A percentile compares a stretch with the other conserved stretches of the same genome.
These are phyloP conservation scores for Pinus taeda DNA, from an alignment of 75 land plant species.

Conservation along the genomic window DNA sequence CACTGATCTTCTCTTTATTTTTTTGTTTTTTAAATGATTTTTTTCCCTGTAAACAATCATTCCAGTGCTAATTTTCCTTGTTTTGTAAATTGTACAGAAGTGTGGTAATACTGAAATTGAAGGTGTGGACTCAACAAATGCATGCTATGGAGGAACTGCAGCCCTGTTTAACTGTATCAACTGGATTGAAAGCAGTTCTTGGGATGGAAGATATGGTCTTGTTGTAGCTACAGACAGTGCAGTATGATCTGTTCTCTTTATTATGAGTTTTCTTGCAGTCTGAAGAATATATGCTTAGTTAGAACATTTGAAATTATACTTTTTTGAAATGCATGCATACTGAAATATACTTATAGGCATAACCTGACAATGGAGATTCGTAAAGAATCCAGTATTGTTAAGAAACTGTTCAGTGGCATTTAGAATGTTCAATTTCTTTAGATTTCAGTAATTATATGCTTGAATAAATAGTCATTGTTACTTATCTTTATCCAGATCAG, in stretches of 20 bases:
- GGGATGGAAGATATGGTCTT: constrained; percentile 98
- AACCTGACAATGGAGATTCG: too few species aligned
- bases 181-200: constrained; percentile 95
- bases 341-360: too few species aligned
- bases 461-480: too few species aligned
- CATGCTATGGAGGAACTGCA: constrained; percentile 99
- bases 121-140: constrained; percentile 98
- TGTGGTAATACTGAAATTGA: constrained; percentile 89
- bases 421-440: too few species aligned
- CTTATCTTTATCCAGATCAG: too few species aligned
- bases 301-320: not conserved
- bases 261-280: not conserved
- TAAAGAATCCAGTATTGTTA: too few species aligned
- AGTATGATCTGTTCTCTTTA: constrained; percentile 44
- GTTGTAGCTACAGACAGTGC: constrained; percentile 99
- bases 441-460: too few species aligned
- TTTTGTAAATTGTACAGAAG: constrained; percentile 39
- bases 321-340: not conserved
- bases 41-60: constrained; percentile 4
- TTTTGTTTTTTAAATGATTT: not conserved
- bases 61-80: not conserved
- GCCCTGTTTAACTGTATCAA: constrained; percentile 94
- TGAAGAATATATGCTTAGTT: not conserved
- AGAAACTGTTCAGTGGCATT: too few species aligned
- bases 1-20: too few species aligned